phyloP scores from a whole-genome alignment of 2,329 filamentous ascomycete genomes.

The Dryadomyces quercus-mongolicae region DNA sequence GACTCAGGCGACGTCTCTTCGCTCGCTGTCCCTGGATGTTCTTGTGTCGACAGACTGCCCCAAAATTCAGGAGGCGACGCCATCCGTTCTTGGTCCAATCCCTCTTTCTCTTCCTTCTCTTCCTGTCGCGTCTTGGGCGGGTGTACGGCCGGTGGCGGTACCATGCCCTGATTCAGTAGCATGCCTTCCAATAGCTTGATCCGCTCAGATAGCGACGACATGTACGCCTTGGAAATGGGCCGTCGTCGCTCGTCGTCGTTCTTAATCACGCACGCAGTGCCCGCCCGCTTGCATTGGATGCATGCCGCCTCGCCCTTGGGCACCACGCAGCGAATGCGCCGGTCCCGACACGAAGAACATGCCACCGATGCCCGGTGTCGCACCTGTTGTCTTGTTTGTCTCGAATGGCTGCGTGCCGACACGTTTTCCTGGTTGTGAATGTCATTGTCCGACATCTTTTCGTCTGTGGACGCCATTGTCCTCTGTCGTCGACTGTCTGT shows the following conservation, averaged over 20 bases:
- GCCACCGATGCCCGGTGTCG: conserved; percentile 40
- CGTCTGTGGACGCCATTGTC: conserved; percentile 4
- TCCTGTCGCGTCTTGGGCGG: conserved; percentile 39
- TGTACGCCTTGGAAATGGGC: conserved; percentile 46
- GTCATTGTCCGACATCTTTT: conserved; percentile 10
- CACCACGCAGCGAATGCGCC: conserved; percentile 37
- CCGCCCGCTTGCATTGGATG: conserved; percentile 38
- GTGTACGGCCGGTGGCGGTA: conserved; percentile 36
- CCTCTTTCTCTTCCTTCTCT: background rate
- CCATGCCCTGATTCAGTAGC: conserved; percentile 35
- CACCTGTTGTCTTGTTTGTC: conserved; percentile 23
- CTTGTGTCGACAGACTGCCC: conserved; percentile 16
- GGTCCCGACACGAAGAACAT: conserved; percentile 39
- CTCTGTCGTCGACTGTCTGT: background rate
- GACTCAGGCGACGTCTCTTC: background rate
- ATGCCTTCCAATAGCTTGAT: conserved; percentile 38
- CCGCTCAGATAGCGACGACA: conserved; percentile 42
- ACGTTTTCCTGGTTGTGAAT: conserved; percentile 22
- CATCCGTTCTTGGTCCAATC: conserved; percentile 15
- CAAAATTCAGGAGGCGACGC: conserved; percentile 15
- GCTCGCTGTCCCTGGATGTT: too few species aligned
- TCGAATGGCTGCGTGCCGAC: conserved; percentile 17
- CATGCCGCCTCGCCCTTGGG: conserved; percentile 37
- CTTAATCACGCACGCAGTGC: conserved; percentile 40
- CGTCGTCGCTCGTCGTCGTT: conserved; percentile 44